Evolutionary conservation across 495 filamentous ascomycete genomes (phyloP), one percentile per base, ranked within the genome.

Genomic region (Aspergillus steynii): DNA sequence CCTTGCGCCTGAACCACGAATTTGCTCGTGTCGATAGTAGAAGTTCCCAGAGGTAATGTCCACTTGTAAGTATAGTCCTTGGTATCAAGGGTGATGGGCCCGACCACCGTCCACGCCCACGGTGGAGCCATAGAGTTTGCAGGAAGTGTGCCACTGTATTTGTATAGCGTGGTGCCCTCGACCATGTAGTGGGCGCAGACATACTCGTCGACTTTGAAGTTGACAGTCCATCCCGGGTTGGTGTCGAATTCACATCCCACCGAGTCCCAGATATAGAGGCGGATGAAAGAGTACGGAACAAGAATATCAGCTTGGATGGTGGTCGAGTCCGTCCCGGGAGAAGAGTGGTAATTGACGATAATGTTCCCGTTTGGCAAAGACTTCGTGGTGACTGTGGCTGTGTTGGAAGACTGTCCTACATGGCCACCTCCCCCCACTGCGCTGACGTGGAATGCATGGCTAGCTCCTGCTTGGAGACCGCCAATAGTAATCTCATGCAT

Each of bases 161-260:
- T 56, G 42, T 61, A 65, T 7, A 65, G 58, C 1, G 29, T 50
- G 26, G 34, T 32, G 42, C 31, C 45, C 28, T 65, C 63, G 20
- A 65, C 59, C 59, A 62, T 65, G 50, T 65, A 65, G 59, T 65
- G 59, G 20, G 63, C 52, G 45, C 63, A 65, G 46, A 65, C 32
- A 47, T 52, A 62, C 5, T 65, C 15, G 34, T 50, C 59, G 1
- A 50, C 28, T 4, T 65, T 65, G 52, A 59, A 65, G 55, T 65
- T 65, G 46, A 65, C 34, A 29, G 4, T 29, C 63, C 59, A 65
- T 34, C 25, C 49, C 25, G 59, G 63, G 32, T 59, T 28, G 9
- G 58, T 51, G 59, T 64, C 62, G 45, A 53, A 57, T 5, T 58
- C 54, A 32, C 48, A 57, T 14, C 48, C 53, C 53, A 57, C 57